A percentile compares a stretch with the other conserved stretches of the same genome.
These are phyloP conservation scores for Carex cristatella DNA, from an alignment of 176 grass and related monocot species.

Conservation along the genomic window DNA sequence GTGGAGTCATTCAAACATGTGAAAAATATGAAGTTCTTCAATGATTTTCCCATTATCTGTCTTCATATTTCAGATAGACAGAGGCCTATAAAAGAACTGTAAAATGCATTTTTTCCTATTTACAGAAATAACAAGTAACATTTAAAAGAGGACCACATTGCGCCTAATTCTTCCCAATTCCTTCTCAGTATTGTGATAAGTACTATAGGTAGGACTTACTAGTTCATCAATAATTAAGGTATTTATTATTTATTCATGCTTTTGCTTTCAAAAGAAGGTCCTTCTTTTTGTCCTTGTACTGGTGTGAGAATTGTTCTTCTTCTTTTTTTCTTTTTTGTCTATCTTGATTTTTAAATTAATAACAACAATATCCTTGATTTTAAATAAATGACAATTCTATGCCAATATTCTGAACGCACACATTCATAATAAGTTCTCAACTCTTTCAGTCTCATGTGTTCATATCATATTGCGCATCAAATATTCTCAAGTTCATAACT, in stretches of 20 bases:
- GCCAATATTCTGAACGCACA: no score
- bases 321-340: no score
- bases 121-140: not conserved
- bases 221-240: constrained; percentile 2
- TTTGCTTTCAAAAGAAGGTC: not conserved
- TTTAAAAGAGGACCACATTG: not conserved
- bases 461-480: no score
- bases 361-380: no score
- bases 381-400: no score
- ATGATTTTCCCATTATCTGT: not conserved
- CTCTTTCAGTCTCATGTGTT: no score
- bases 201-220: not conserved
- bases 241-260: not conserved
- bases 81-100: not conserved
- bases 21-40: not conserved
- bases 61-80: not conserved
- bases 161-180: not conserved
- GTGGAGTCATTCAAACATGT: no score
- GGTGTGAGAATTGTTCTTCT: not conserved
- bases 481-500: no score
- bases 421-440: no score
- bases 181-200: not conserved
- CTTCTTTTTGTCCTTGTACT: not conserved
- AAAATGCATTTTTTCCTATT: not conserved
- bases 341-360: no score